Evolutionary conservation across 345 rosid genomes (phyloP).

Genomic region (Eucalyptus erythrocorys): DNA sequence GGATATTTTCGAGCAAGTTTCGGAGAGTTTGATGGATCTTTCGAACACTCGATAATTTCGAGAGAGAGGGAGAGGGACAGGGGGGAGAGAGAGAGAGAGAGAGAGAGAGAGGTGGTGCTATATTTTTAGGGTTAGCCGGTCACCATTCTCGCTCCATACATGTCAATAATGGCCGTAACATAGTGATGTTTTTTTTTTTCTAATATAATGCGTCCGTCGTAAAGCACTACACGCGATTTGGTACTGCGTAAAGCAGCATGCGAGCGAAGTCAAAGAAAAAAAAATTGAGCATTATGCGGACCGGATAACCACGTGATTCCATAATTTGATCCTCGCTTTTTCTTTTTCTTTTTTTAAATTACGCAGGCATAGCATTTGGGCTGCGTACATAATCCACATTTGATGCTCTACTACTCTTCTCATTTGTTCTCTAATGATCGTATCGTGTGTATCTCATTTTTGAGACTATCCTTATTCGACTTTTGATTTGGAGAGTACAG

Average conservation of each 20-base stretch:
- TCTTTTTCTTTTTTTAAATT: neutral
- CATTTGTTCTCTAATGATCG: too few relatives aligned
- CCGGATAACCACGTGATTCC: neutral
- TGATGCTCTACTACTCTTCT: neutral
- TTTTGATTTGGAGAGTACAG: neutral
- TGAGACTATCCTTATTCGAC: neutral
- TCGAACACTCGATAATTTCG: neutral
- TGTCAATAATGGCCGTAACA: neutral
- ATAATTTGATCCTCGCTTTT: neutral
- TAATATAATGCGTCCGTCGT: neutral
- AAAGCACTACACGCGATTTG: neutral
- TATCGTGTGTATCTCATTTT: neutral
- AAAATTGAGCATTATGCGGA: neutral
- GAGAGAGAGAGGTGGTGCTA: neutral
- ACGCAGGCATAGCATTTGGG: neutral
- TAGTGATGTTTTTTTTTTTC: neutral
- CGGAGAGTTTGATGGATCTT: neutral
- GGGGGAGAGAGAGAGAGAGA: neutral
- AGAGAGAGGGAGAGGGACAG: neutral
- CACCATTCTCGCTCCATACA: neutral
- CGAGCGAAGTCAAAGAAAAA: neutral
- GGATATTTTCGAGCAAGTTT: neutral
- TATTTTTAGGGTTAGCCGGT: neutral
- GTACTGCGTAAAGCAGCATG: neutral
- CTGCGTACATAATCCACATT: neutral